Evolutionary conservation across 1,139 yeast species (phyloP), one percentile per base, ranked within the genome.

Genomic region (Lodderomyces theae): DNA sequence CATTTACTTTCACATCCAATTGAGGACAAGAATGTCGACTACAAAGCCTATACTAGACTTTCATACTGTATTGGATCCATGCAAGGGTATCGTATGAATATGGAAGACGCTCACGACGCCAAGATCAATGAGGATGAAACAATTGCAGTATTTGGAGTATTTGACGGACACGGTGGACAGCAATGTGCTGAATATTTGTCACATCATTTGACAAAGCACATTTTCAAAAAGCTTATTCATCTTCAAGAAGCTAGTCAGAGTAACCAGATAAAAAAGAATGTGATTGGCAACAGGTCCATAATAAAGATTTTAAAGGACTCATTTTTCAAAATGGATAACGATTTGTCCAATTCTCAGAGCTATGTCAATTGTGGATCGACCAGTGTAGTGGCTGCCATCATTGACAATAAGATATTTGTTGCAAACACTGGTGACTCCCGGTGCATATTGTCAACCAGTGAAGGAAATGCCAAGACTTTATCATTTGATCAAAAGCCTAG

Each of bases 91-190:
- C 61, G 94, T 39, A 66, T 80, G 57, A 72, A 84, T 9, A 86
- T 84, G 81, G 94, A 85, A 53, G 94, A 85, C 60, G 86, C 90
- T 4, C 86, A 80, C 57, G 72, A 74, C 60, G 64, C 74, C 40
- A 58, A 56, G 49, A 55, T 74, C 33, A 65, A 64, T 45, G 73
- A 67, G 45, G 66, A 65, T 50, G 76, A 71, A 48, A 44, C 58
- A 33, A 54, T 83, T 31, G 80, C 82, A 31, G 71, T 84, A 7
- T 82, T 81, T 57, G 88, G 83, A 0, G 86, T 85, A 3, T 85
- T 82, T 60, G 94, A 85, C 58, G 94, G 94, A 3, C 94, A 85
- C 57, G 94, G 94, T 2, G 90, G 90, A 15, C 69, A 73, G 12
- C 70, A 72, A 24, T 73, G 86, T 30, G 80, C 90, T 1, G 72